These are phyloP conservation scores for Fomes fomentarius DNA, from an alignment of 1,284 basidiomycete species.

Conservation along the genomic window DNA sequence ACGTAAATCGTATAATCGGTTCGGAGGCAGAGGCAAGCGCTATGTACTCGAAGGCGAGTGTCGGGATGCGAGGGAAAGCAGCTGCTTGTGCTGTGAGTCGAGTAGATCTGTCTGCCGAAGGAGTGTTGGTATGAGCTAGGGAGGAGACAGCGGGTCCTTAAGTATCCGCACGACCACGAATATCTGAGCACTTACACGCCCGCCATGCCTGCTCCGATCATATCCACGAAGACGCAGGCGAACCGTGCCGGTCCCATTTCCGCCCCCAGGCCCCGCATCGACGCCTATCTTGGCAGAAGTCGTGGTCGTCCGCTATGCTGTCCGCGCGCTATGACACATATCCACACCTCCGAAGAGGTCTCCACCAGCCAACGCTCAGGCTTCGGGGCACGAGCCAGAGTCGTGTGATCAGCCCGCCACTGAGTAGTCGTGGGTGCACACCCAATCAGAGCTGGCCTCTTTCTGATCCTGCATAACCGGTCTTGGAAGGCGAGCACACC, in stretches of 20 bases:
- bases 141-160: conserved; percentile 8
- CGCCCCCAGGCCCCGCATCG: conserved; percentile 19
- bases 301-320: neutral
- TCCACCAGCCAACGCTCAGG: neutral
- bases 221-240: neutral
- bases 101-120: neutral
- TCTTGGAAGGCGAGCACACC: neutral
- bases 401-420: conserved; percentile 24
- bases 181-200: conserved; percentile 9
- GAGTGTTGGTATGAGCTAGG: conserved; percentile 4
- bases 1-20: no score
- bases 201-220: conserved; percentile 9
- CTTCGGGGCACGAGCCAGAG: conserved; percentile 12
- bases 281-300: conserved; percentile 9
- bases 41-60: no score
- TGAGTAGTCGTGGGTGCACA: conserved; percentile 8
- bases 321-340: neutral
- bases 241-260: conserved; percentile 17
- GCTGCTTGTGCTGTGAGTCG: no score
- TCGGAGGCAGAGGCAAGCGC: no score
- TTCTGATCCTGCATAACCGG: conserved; percentile 14
- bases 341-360: neutral
- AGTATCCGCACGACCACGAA: conserved; percentile 11
- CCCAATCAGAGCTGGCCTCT: conserved; percentile 16
- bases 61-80: no score